Conservation (phyloP, 2,329 filamentous ascomycete species). For the Pseudogymnoascus sp. region DNA sequence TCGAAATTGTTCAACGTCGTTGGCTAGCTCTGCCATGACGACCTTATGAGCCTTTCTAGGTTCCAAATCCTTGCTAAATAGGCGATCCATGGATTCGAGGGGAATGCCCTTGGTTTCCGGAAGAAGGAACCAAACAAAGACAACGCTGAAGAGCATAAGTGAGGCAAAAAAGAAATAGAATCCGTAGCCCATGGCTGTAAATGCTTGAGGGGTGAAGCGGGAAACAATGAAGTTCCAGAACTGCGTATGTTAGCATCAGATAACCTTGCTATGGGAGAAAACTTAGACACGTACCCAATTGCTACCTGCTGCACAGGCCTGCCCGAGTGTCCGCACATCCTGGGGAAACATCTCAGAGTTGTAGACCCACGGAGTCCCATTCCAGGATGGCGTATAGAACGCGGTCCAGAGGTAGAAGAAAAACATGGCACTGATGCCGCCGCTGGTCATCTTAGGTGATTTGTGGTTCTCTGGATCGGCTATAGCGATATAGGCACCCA, state of each 20-base stretch:
- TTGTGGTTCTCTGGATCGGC: slow-evolving; percentile 32
- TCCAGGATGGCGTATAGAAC: slow-evolving; percentile 65
- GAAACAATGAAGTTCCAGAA: slow-evolving; percentile 58
- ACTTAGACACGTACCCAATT: slow-evolving; percentile 50
- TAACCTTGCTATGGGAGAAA: neutral
- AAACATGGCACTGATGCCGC: slow-evolving; percentile 54
- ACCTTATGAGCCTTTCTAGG: slow-evolving; percentile 20
- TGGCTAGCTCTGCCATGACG: slow-evolving; percentile 21
- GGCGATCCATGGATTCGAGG: slow-evolving; percentile 54
- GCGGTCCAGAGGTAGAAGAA: slow-evolving; percentile 71
- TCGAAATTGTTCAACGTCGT: slow-evolving; percentile 22
- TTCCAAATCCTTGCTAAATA: slow-evolving; percentile 38
- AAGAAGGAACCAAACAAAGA: slow-evolving; percentile 54
- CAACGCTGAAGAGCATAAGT: slow-evolving; percentile 48
- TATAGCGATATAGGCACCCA: slow-evolving; percentile 51
- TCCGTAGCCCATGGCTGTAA: slow-evolving; percentile 49
- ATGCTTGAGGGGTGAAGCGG: slow-evolving; percentile 60
- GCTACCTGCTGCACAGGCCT: slow-evolving; percentile 61
- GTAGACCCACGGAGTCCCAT: slow-evolving; percentile 67
- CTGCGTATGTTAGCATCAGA: neutral
- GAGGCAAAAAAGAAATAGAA: slow-evolving; percentile 63
- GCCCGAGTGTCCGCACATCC: slow-evolving; percentile 59
- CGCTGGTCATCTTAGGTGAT: slow-evolving; percentile 30
- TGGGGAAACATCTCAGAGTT: slow-evolving; percentile 70
- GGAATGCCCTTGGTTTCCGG: slow-evolving; percentile 61